Base-by-base conservation (phyloP, 176 grass and related monocot species). In the Zoysia japonica region DNA sequence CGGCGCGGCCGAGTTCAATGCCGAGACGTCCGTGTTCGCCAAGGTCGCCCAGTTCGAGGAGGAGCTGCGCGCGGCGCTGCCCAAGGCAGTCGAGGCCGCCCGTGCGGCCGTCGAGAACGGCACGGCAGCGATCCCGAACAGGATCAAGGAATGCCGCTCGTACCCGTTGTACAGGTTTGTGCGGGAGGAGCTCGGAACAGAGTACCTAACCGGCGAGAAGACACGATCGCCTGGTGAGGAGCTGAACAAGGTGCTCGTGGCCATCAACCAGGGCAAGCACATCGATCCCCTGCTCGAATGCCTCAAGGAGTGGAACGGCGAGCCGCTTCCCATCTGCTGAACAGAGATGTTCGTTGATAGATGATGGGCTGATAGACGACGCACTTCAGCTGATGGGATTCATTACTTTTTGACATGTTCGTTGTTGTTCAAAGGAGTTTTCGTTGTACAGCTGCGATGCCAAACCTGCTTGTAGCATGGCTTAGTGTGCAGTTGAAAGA, bases 81-180 rank as follows among this genome's bases (percentile, higher is more conserved):
- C 91, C 5, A 74, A 61, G 47, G 87, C 79, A 7, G 76, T 90
- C 1, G 91, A 93, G 72, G 84, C 53, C 0, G 79, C 80, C 9
- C 52, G 84, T 0, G 71, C 52, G 7, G 73, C 87, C 0, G 9
- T 52, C 50, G 52, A 16, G 14, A 3, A 19, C 55, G 55, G 55
- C 47, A 92, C 70, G 28, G 72, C 90, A 2, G 80, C 81, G 70
- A 84, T 86, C 5, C 64, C 79, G 0, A 92, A 92, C 80, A 89
- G 74, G 14, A 92, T 92, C 36, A 9, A 75, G 47, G 87, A 89
- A 16, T 92, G 90, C 75, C 79, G 87, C 4, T 92, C 90, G 9
- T 92, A 89, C 61, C 86, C 90, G 0, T 61, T 92, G 11, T 92
- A 92, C 75, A 77, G 64, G 54, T 92, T 92, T 14, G 90, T 89